A percentile compares a stretch with the other conserved stretches of the same genome.
phyloP scores from a whole-genome alignment of 1,284 basidiomycete genomes.

The Rhodotorula glutinis region DNA sequence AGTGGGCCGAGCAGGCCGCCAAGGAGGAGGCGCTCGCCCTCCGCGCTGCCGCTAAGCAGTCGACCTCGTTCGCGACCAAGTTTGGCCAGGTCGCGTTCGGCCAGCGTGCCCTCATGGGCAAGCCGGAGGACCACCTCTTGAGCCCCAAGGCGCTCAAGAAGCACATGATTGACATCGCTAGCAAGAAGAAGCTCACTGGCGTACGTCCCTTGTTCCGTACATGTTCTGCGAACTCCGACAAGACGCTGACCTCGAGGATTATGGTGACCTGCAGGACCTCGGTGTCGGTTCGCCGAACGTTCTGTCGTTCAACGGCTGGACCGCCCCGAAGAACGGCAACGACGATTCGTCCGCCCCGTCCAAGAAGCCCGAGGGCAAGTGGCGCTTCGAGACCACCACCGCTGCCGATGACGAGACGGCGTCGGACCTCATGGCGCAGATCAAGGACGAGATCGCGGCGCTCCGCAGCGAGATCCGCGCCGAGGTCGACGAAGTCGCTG shows the following conservation, averaged over 20 bases:
- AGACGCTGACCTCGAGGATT: background rate
- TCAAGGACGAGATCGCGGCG: slow-evolving; percentile 20
- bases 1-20: slow-evolving; percentile 23
- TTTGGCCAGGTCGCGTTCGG: slow-evolving; percentile 52
- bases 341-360: background rate
- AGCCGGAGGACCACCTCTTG: slow-evolving; percentile 48
- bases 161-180: slow-evolving; percentile 60
- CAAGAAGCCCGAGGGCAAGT: slow-evolving; percentile 1
- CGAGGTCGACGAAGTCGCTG: slow-evolving; percentile 25
- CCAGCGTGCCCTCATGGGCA: slow-evolving; percentile 15
- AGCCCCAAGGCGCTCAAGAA: slow-evolving; percentile 70
- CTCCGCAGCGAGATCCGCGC: slow-evolving; percentile 15
- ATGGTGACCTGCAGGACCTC: slow-evolving; percentile 47
- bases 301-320: slow-evolving; percentile 70
- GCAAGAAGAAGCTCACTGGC: slow-evolving; percentile 58
- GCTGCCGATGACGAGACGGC: slow-evolving; percentile 9
- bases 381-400: background rate
- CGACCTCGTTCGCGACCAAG: slow-evolving; percentile 7
- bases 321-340: slow-evolving; percentile 1
- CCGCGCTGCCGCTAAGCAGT: background rate
- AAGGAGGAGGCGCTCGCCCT: slow-evolving; percentile 21
- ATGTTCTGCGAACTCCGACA: too few relatives aligned
- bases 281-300: slow-evolving; percentile 64
- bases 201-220: background rate
- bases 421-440: slow-evolving; percentile 28